Percentiles rank a stretch among this genome's conserved stretches.
Conservation (phyloP, 495 filamentous ascomycete species). For the Pyronema omphalodes region DNA sequence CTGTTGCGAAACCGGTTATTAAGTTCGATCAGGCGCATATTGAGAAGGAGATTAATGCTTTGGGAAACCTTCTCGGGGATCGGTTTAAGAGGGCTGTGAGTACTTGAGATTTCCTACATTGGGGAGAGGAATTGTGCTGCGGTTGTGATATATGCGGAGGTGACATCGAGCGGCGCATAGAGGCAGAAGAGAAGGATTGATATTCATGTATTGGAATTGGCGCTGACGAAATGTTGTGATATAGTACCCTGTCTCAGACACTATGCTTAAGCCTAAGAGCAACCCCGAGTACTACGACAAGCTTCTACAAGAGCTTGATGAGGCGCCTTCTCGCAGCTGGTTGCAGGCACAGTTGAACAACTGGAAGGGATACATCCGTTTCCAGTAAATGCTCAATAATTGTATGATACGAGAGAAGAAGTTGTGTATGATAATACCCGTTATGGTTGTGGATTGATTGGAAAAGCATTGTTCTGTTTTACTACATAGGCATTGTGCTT, state of each 20-base stretch:
- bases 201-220: constrained; percentile 2
- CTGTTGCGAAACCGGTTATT: constrained; percentile 13
- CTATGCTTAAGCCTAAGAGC: constrained; percentile 14
- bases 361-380: constrained; percentile 23
- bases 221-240: background rate
- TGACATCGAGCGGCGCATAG: background rate
- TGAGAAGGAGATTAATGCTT: constrained; percentile 12
- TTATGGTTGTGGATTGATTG: background rate
- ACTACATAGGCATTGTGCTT: no score
- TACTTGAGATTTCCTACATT: constrained; percentile 3
- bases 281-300: constrained; percentile 23
- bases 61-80: constrained; percentile 16
- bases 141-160: no score
- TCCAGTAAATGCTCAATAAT: constrained; percentile 5
- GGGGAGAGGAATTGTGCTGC: constrained; percentile 18
- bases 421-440: background rate
- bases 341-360: constrained; percentile 15
- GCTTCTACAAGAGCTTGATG: constrained; percentile 15
- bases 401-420: background rate
- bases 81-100: constrained; percentile 17
- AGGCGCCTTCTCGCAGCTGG: constrained; percentile 18
- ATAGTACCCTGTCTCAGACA: constrained; percentile 21
- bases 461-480: no score
- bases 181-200: background rate
- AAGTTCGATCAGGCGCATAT: constrained; percentile 10